phyloP scores from a whole-genome alignment of 768 basidiomycete genomes.

The Gyrodon lividus region DNA sequence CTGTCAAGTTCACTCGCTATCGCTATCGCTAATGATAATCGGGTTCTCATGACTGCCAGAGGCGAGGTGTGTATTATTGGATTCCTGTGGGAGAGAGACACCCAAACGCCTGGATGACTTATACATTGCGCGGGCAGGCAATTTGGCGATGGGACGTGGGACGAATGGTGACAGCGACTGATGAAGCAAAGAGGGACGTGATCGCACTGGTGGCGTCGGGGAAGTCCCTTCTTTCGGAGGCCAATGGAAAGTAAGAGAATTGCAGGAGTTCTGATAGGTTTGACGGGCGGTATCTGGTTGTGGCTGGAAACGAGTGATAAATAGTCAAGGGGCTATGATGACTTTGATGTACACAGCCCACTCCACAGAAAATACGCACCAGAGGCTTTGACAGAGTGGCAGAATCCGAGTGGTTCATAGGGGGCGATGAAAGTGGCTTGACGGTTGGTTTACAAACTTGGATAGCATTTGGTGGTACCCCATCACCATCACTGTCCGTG shows the following conservation, averaged over 20 bases:
- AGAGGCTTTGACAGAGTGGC: background rate
- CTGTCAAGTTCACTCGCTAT: constrained; percentile 10
- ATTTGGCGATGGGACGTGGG: background rate
- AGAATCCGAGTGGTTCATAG: background rate
- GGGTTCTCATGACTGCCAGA: constrained; percentile 20
- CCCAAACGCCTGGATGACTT: constrained; percentile 1
- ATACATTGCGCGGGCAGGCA: background rate
- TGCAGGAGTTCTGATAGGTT: constrained; percentile 1
- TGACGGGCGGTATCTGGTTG: background rate
- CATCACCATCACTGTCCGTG: constrained; percentile 5
- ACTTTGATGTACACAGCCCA: background rate
- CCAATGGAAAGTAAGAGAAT: background rate
- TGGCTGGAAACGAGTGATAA: constrained; percentile 7
- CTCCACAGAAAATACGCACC: constrained; percentile 13
- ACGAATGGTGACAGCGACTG: background rate
- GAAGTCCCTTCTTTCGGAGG: constrained; percentile 1
- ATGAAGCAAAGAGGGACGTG: background rate
- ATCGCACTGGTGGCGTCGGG: background rate
- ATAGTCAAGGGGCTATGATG: background rate
- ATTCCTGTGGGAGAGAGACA: constrained; percentile 2
- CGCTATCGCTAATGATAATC: constrained; percentile 26
- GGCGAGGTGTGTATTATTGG: background rate
- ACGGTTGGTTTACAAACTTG: background rate
- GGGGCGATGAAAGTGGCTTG: background rate
- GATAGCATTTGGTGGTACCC: background rate